phyloP scores from a whole-genome alignment of 768 basidiomycete species.

The Cystofilobasidium capitatum region DNA sequence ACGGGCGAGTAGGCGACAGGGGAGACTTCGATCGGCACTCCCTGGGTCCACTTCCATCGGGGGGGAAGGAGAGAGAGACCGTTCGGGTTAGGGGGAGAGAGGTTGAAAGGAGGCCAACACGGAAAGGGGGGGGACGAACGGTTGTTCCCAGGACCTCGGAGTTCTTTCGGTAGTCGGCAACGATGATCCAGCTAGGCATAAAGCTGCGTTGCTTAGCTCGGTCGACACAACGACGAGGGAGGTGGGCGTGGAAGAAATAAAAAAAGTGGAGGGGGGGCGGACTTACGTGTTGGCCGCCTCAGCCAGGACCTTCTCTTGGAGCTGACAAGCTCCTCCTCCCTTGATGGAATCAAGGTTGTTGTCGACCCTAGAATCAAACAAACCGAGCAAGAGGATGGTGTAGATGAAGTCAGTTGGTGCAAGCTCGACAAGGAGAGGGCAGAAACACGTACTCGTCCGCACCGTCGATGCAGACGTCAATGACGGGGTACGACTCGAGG shows the following conservation, averaged over 20 bases:
- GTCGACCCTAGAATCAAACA: slow-evolving; percentile 58
- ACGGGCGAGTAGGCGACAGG: slow-evolving; percentile 76
- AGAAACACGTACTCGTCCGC: slow-evolving; percentile 71
- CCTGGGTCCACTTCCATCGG: slow-evolving; percentile 76
- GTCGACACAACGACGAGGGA: not conserved
- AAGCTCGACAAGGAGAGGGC: no score
- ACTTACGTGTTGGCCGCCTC: slow-evolving; percentile 80
- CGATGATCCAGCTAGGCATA: slow-evolving; percentile 60
- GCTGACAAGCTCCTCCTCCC: slow-evolving; percentile 59
- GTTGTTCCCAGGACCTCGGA: slow-evolving; percentile 67
- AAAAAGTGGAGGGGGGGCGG: slow-evolving; percentile 26
- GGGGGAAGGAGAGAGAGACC: slow-evolving; percentile 6
- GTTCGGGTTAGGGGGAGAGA: not conserved
- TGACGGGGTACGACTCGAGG: slow-evolving; percentile 71
- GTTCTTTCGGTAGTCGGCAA: slow-evolving; percentile 95
- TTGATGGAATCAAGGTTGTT: slow-evolving; percentile 82
- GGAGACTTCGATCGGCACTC: slow-evolving; percentile 92
- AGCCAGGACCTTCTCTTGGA: slow-evolving; percentile 93
- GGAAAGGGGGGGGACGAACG: slow-evolving; percentile 46
- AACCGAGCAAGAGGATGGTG: not conserved
- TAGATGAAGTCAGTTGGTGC: not conserved
- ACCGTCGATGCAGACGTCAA: slow-evolving; percentile 96
- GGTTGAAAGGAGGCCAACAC: not conserved
- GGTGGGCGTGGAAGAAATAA: slow-evolving; percentile 11
- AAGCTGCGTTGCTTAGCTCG: slow-evolving; percentile 2